phyloP scores from a whole-genome alignment of 768 basidiomycete genomes.

The Tricholoma furcatifolium region DNA sequence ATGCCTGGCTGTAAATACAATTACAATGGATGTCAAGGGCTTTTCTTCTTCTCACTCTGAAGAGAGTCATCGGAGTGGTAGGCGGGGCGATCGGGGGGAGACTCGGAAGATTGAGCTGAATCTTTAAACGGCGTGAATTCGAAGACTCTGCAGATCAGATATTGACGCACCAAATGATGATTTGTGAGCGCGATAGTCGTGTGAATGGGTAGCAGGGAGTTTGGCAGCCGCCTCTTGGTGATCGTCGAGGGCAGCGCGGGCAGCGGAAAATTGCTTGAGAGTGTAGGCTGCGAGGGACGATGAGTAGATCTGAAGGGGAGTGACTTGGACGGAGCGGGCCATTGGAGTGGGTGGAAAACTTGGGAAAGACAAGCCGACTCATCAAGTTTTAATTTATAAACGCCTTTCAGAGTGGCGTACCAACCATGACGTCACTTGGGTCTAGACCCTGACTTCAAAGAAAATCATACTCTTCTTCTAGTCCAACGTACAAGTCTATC shows the following conservation, averaged over 20 bases:
- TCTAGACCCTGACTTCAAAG: background rate
- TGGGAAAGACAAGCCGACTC: too few species aligned
- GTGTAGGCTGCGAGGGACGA: slow-evolving; percentile 50
- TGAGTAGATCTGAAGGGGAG: slow-evolving; percentile 38
- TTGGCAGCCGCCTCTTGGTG: slow-evolving; percentile 34
- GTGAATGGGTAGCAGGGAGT: slow-evolving; percentile 33
- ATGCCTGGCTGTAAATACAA: too few species aligned
- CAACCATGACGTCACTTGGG: slow-evolving; percentile 9
- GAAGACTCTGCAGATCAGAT: background rate
- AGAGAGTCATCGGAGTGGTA: background rate
- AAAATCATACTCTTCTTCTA: slow-evolving; percentile 24
- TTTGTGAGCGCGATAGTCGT: slow-evolving; percentile 17
- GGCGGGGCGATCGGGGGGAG: background rate
- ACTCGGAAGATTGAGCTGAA: background rate
- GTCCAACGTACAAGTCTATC: slow-evolving; percentile 38
- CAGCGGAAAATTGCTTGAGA: slow-evolving; percentile 41
- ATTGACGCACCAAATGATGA: slow-evolving; percentile 4
- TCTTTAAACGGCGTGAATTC: background rate
- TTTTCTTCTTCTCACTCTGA: background rate
- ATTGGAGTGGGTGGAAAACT: slow-evolving; percentile 4
- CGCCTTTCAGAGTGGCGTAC: slow-evolving; percentile 7
- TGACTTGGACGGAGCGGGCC: slow-evolving; percentile 18
- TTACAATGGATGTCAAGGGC: background rate
- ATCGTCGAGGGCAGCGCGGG: slow-evolving; percentile 31
- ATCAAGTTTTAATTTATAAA: slow-evolving; percentile 11